Evolutionary conservation across 2,329 filamentous ascomycete species (phyloP).

Genomic region (Colletotrichum tamarilloi): DNA sequence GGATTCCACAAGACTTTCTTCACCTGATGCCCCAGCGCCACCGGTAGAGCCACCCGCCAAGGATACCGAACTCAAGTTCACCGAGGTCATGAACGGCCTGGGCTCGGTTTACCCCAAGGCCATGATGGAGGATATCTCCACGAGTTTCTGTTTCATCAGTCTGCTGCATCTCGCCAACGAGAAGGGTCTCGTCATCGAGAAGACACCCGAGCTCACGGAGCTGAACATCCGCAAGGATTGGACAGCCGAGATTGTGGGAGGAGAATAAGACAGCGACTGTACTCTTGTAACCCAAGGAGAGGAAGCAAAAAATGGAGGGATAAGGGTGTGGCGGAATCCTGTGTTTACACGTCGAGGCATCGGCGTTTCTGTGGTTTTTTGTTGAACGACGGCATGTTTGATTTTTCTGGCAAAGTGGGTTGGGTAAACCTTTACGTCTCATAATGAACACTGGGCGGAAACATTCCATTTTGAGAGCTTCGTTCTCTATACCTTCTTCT

Average conservation of each 20-base stretch:
- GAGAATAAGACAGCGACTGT: conserved; percentile 40
- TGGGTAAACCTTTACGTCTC: background rate
- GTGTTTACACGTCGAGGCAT: background rate
- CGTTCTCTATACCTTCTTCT: background rate
- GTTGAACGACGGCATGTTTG: conserved; percentile 27
- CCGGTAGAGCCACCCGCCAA: conserved; percentile 46
- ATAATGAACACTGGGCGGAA: conserved; percentile 25
- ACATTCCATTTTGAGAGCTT: conserved; percentile 1
- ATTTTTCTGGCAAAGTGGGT: background rate
- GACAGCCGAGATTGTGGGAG: conserved; percentile 66
- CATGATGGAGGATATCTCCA: conserved; percentile 93
- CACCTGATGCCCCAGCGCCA: conserved; percentile 45
- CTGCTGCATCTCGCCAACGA: conserved; percentile 92
- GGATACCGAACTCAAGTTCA: conserved; percentile 80
- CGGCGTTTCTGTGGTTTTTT: conserved; percentile 7
- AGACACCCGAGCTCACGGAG: conserved; percentile 67
- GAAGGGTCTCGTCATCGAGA: conserved; percentile 83
- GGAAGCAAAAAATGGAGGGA: background rate
- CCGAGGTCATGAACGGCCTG: conserved; percentile 88
- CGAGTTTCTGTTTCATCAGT: conserved; percentile 93
- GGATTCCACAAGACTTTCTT: conserved; percentile 33
- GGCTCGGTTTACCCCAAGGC: conserved; percentile 87
- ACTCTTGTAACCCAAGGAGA: background rate
- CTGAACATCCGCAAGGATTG: conserved; percentile 72
- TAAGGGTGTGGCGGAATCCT: background rate